phyloP scores from a whole-genome alignment of 1,284 basidiomycete species.

The Malassezia globosa region DNA sequence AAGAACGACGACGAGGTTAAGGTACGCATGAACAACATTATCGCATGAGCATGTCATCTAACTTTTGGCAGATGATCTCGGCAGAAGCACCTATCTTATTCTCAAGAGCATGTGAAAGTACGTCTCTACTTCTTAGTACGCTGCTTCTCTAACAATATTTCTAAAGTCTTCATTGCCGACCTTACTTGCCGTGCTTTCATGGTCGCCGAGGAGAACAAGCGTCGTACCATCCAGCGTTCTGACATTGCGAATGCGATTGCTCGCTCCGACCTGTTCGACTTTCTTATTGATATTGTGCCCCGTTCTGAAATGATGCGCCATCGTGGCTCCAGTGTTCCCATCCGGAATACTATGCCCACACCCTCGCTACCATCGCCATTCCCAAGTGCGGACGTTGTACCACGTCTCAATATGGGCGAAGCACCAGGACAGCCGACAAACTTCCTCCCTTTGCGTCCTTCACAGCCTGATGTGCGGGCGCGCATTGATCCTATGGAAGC shows the following conservation, averaged over 20 bases:
- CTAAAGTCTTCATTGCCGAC: conserved; percentile 46
- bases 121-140: background rate
- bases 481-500: conserved; percentile 7
- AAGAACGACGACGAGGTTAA: conserved; percentile 45
- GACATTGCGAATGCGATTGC: conserved; percentile 43
- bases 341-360: conserved; percentile 8
- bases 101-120: conserved; percentile 45
- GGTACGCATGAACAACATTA: no score
- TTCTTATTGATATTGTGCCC: conserved; percentile 45
- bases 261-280: conserved; percentile 44
- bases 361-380: conserved; percentile 1
- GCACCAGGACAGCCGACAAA: background rate
- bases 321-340: conserved; percentile 12
- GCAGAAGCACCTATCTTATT: conserved; percentile 46
- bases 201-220: conserved; percentile 42
- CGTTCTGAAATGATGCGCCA: conserved; percentile 29
- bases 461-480: conserved; percentile 9
- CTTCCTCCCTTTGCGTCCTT: conserved; percentile 11
- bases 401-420: conserved; percentile 8
- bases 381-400: background rate
- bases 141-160: no score
- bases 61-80: conserved; percentile 42
- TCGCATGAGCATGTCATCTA: background rate
- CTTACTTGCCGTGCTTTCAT: conserved; percentile 44
- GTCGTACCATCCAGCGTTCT: conserved; percentile 41